A percentile compares a stretch with the other conserved stretches of the same genome.
Conservation (phyloP, 2,329 filamentous ascomycete species). For the Venturia nashicola region DNA sequence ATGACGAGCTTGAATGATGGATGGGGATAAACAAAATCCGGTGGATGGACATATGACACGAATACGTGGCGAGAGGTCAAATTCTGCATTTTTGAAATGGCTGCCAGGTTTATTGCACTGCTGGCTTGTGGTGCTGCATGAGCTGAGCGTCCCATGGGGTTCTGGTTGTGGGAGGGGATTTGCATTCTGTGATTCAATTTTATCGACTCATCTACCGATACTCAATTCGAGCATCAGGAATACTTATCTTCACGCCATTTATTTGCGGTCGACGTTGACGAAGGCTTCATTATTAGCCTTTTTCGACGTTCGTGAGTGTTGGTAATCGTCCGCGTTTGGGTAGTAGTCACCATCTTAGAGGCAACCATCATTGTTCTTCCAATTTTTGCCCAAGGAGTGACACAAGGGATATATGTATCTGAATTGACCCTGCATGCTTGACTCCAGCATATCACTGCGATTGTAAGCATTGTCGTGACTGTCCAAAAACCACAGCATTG, state of each 20-base stretch:
- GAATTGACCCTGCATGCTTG: too few species aligned
- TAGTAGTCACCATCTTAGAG: not conserved
- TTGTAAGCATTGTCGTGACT: too few species aligned
- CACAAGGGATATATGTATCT: too few species aligned
- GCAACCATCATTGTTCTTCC: not conserved
- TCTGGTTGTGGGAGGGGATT: not conserved
- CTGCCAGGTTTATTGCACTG: not conserved
- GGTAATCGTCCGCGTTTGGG: not conserved
- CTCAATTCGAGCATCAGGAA: not conserved
- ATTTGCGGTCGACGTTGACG: not conserved
- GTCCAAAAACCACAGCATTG: not conserved
- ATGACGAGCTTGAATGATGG: slow-evolving; percentile 1
- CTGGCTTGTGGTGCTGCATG: not conserved
- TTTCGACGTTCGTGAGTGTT: not conserved
- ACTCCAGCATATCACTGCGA: too few species aligned
- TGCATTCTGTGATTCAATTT: not conserved
- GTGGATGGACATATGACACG: not conserved
- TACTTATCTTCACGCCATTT: not conserved
- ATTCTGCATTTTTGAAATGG: not conserved
- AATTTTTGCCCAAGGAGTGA: too few species aligned
- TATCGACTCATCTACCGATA: not conserved
- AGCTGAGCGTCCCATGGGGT: not conserved
- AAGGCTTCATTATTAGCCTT: not conserved
- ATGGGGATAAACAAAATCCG: not conserved
- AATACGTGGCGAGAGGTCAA: not conserved